Percentiles rank a stretch among this genome's conserved stretches.
These are phyloP conservation scores for Priceomyces haplophilus DNA, from an alignment of 805 yeast species.

Conservation along the genomic window DNA sequence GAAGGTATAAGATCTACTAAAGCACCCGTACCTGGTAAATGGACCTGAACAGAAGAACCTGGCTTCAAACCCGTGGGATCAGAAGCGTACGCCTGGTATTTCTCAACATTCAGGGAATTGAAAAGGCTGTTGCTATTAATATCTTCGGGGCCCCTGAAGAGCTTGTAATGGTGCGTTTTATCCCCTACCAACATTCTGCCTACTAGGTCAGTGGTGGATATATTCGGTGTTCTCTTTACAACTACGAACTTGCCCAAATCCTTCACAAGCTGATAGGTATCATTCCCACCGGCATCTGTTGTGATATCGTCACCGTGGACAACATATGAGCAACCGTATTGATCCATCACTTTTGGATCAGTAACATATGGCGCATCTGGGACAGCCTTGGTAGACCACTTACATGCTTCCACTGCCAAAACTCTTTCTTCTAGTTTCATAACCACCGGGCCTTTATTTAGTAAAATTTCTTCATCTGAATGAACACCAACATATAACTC, in stretches of 20 bases:
- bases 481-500: slow-evolving; percentile 87
- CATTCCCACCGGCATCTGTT: slow-evolving; percentile 92
- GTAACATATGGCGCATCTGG: slow-evolving; percentile 92
- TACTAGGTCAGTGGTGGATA: slow-evolving; percentile 91
- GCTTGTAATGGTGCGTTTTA: slow-evolving; percentile 53
- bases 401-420: slow-evolving; percentile 83
- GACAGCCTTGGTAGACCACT: slow-evolving; percentile 77
- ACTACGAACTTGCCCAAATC: slow-evolving; percentile 81
- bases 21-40: slow-evolving; percentile 16
- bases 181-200: slow-evolving; percentile 74
- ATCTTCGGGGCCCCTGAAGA: slow-evolving; percentile 23
- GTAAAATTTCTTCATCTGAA: slow-evolving; percentile 78
- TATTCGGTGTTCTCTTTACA: slow-evolving; percentile 92
- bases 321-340: slow-evolving; percentile 77
- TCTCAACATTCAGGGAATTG: slow-evolving; percentile 35
- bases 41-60: slow-evolving; percentile 56
- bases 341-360: slow-evolving; percentile 73
- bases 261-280: slow-evolving; percentile 82
- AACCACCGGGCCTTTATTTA: slow-evolving; percentile 91
- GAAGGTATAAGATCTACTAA: neutral
- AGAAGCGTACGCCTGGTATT: slow-evolving; percentile 56
- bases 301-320: slow-evolving; percentile 99
- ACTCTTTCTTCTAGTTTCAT: slow-evolving; percentile 80
- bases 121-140: slow-evolving; percentile 26
- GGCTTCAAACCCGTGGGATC: slow-evolving; percentile 56